Evolutionary conservation across 1,284 basidiomycete species (phyloP).

Genomic region (Termitomyces sp.): DNA sequence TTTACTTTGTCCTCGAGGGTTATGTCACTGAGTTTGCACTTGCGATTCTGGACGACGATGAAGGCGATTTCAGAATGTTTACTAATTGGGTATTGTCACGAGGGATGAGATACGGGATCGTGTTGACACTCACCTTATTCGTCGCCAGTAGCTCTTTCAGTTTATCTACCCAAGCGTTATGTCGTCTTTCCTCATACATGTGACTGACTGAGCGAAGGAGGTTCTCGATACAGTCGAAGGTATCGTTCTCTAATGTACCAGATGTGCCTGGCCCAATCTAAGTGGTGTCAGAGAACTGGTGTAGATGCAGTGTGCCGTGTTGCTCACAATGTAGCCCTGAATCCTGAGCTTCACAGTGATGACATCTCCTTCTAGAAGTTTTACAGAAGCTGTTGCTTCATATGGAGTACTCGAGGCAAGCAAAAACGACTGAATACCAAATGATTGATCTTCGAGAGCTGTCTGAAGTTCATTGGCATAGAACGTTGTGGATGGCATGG

Average conservation of each 20-base stretch:
- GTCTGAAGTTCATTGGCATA: constrained; percentile 48
- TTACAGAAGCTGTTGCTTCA: constrained; percentile 50
- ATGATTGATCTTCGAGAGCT: constrained; percentile 55
- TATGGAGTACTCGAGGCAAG: constrained; percentile 34
- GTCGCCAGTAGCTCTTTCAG: constrained; percentile 39
- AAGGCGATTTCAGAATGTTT: neutral
- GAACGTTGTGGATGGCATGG: constrained; percentile 33
- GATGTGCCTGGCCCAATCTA: constrained; percentile 21
- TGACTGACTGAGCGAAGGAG: constrained; percentile 50
- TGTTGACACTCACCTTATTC: constrained; percentile 7
- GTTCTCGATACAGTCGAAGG: constrained; percentile 54
- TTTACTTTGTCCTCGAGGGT: neutral
- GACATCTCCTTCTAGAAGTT: constrained; percentile 48
- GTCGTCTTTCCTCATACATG: constrained; percentile 42
- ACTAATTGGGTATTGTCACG: neutral
- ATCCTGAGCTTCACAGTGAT: constrained; percentile 46
- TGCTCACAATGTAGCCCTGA: constrained; percentile 48
- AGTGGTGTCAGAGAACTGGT: constrained; percentile 7
- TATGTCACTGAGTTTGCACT: neutral
- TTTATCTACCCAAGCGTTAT: constrained; percentile 43
- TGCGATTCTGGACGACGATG: neutral
- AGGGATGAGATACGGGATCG: neutral
- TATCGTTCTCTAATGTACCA: constrained; percentile 8
- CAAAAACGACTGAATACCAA: constrained; percentile 47
- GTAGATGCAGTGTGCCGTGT: neutral